Conservation (phyloP, 495 filamentous ascomycete species). For the Glutinoglossum americanum region DNA sequence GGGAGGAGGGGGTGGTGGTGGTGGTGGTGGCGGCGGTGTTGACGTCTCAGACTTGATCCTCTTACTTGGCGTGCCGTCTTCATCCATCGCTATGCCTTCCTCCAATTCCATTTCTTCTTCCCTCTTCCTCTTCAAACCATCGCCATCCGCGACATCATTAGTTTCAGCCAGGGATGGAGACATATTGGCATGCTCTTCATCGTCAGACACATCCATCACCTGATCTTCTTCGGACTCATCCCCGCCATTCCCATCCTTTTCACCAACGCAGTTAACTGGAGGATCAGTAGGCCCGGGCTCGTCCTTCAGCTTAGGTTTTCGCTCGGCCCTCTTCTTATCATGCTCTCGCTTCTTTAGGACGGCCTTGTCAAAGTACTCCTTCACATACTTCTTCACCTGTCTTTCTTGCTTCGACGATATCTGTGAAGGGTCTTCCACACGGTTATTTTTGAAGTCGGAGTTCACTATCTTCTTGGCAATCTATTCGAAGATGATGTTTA, state of each 20-base stretch:
- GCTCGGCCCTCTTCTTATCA: slow-evolving; percentile 41
- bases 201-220: slow-evolving; percentile 31
- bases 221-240: slow-evolving; percentile 18
- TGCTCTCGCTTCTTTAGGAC: slow-evolving; percentile 48
- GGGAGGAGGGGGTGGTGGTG: no score
- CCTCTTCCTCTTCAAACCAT: slow-evolving; percentile 42
- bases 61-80: slow-evolving; percentile 16
- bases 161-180: slow-evolving; percentile 13
- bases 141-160: slow-evolving; percentile 3
- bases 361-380: slow-evolving; percentile 69
- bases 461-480: slow-evolving; percentile 67
- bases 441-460: slow-evolving; percentile 70
- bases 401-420: slow-evolving; percentile 60
- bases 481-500: slow-evolving; percentile 14
- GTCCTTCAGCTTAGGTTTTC: slow-evolving; percentile 7
- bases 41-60: slow-evolving; percentile 15
- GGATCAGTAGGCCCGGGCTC: slow-evolving; percentile 1
- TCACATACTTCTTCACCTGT: slow-evolving; percentile 61
- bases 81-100: slow-evolving; percentile 12
- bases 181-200: slow-evolving; percentile 23
- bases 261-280: slow-evolving; percentile 8
- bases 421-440: slow-evolving; percentile 62
- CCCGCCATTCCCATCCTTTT: slow-evolving; percentile 5
- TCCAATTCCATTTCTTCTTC: slow-evolving; percentile 16
- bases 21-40: slow-evolving; percentile 25